Evolutionary conservation across 2,329 filamentous ascomycete genomes (phyloP), one percentile per base, ranked within the genome.

Genomic region (Metarhizium robertsii): DNA sequence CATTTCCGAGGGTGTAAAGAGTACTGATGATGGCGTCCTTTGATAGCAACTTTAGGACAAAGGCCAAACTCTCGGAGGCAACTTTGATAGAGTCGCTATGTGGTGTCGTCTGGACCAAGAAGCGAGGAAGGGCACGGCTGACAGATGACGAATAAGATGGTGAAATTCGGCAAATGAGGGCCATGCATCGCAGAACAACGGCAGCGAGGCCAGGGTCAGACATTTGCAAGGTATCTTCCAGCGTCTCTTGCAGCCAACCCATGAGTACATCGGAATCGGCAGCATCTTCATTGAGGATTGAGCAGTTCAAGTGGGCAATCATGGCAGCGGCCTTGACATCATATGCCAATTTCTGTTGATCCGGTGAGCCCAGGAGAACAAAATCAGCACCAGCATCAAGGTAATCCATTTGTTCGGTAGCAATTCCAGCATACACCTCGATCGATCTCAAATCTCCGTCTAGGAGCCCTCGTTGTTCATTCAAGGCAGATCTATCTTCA

Each of bases 21-120:
- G 92, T 97, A 5, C 92, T 95, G 61, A 99, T 97, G 40, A 96
- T 82, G 40, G 91, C 87, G 74, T 99, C 94, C 63, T 95, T 88
- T 1, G 94, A 95, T 13, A 97, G 79, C 64, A 87, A 79, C 61
- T 86, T 86, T 55, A 99, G 75, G 18, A 95, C 84, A 61, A 86
- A 87, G 2, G 92, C 91, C 38, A 99, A 76, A 62, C 88, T 94
- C 61, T 85, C 84, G n/a, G 92, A 90, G 32, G 92, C 92, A 38
- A 92, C 79, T 2, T 78, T 79, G 47, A 94, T 85, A 13, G 85
- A 89, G 32, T 81, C 75, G 16, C 83, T 80, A 55, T 83, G 82
- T 40, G 89, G 84, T 20, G 85, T 82, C 54, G 88, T 86, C 67
- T 96, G 91, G 1, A 96, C 90, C 57, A 99, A 89, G 62, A 95